phyloP scores from a whole-genome alignment of 345 rosid genomes.

The Excoecaria cochinchinensis region DNA sequence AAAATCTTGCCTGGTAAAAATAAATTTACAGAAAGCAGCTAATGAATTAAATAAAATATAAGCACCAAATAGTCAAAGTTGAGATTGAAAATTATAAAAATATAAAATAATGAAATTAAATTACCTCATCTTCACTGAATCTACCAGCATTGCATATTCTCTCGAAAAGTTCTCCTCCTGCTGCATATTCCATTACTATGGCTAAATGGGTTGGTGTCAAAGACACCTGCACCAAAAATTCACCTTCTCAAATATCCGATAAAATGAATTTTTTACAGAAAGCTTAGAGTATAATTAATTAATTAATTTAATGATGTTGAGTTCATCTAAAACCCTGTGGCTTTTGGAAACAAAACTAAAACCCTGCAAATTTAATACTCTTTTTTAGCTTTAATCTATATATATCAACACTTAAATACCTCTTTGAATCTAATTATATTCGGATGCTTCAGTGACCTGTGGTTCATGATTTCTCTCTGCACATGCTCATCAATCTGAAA shows the following conservation, averaged over 20 bases:
- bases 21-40: background rate
- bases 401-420: background rate
- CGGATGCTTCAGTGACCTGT: constrained; percentile 29
- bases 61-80: too few species aligned
- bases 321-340: too few species aligned
- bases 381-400: background rate
- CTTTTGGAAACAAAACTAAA: background rate
- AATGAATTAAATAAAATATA: background rate
- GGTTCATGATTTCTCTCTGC: constrained; percentile 31
- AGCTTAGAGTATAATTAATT: background rate
- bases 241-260: background rate
- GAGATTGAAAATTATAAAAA: too few species aligned
- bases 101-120: background rate
- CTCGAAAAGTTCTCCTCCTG: constrained; percentile 27
- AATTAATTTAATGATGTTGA: background rate
- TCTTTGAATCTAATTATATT: constrained; percentile 29
- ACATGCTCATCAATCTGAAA: constrained; percentile 31
- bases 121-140: constrained; percentile 28
- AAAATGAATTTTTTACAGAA: background rate
- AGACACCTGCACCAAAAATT: constrained; percentile 17
- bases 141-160: constrained; percentile 31
- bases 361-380: background rate
- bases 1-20: constrained; percentile 22
- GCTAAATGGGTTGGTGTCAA: constrained; percentile 28
- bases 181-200: constrained; percentile 33